Percentiles rank a stretch among this genome's conserved stretches.
Evolutionary conservation across 179 eudicot genomes (phyloP).

Genomic region (Pouteria campechiana): DNA sequence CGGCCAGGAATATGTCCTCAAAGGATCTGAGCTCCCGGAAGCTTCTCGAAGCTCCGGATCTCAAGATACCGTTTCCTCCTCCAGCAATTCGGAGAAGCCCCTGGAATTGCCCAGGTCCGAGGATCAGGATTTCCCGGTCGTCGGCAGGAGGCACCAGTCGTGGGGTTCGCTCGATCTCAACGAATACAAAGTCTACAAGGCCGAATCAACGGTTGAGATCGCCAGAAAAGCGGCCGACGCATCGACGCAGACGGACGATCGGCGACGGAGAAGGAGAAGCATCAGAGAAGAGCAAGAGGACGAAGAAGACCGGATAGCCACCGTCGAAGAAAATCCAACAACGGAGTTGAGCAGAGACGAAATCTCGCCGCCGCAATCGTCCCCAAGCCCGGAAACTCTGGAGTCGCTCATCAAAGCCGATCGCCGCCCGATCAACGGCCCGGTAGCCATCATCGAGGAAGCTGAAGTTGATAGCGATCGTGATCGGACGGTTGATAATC

Average conservation of each 20-base stretch:
- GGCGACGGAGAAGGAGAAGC: conserved; percentile 37
- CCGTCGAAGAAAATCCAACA: conserved; percentile 8
- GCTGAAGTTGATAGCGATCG: neutral
- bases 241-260: conserved; percentile 73
- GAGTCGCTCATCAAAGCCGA: conserved; percentile 73
- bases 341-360: conserved; percentile 49
- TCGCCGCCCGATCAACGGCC: conserved; percentile 16
- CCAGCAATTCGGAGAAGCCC: conserved; percentile 6
- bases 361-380: conserved; percentile 86
- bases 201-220: conserved; percentile 30
- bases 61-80: conserved; percentile 26
- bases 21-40: conserved; percentile 62
- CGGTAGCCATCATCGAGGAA: conserved; percentile 4
- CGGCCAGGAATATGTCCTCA: conserved; percentile 70
- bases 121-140: conserved; percentile 1
- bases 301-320: neutral
- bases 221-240: conserved; percentile 49
- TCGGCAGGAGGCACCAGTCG: conserved; percentile 46
- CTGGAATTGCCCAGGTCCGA: conserved; percentile 3
- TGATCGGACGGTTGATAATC: conserved; percentile 24
- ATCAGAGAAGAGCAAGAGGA: conserved; percentile 4
- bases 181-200: conserved; percentile 61
- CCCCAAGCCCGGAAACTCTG: conserved; percentile 80
- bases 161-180: conserved; percentile 51
- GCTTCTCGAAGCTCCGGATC: conserved; percentile 13